These are phyloP conservation scores for Phytopythium ostracodes DNA, from an alignment of 352 stramenopile species.

Conservation along the genomic window DNA sequence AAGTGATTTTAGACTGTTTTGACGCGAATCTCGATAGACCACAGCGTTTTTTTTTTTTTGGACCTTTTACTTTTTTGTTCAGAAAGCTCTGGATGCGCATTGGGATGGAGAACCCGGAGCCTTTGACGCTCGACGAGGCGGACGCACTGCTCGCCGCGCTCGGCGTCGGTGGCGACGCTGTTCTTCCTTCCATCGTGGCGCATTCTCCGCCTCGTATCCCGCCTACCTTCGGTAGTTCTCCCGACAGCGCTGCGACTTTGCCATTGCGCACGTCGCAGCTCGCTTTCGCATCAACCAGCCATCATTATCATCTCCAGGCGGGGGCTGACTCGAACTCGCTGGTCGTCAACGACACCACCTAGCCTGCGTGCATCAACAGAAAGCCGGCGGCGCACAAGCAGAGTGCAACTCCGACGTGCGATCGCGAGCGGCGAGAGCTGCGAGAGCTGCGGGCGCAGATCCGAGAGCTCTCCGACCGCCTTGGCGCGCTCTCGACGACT, in stretches of 20 bases:
- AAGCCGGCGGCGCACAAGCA: conserved; percentile 8
- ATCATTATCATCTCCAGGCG: too few relatives aligned
- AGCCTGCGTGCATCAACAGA: neutral
- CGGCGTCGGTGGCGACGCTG: neutral
- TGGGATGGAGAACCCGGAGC: neutral
- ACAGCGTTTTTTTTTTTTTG: too few relatives aligned
- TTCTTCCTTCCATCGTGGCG: neutral
- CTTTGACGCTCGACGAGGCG: neutral
- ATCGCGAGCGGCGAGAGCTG: conserved; percentile 25
- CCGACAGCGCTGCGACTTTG: too few relatives aligned
- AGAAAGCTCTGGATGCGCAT: too few relatives aligned
- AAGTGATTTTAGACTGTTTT: too few relatives aligned
- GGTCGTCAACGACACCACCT: neutral
- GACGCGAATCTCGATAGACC: too few relatives aligned
- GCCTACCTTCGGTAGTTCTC: too few relatives aligned
- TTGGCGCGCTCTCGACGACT: neutral
- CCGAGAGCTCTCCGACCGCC: conserved; percentile 14
- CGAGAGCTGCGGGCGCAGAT: conserved; percentile 16
- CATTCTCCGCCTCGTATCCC: neutral
- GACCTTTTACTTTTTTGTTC: too few relatives aligned
- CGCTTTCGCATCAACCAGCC: too few relatives aligned
- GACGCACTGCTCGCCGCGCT: neutral
- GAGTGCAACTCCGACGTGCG: conserved; percentile 19
- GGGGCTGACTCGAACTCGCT: too few relatives aligned
- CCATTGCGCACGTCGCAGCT: neutral